Evolutionary conservation across 345 rosid species (phyloP), one percentile per base, ranked within the genome.

Genomic region (Lepidium didymum): DNA sequence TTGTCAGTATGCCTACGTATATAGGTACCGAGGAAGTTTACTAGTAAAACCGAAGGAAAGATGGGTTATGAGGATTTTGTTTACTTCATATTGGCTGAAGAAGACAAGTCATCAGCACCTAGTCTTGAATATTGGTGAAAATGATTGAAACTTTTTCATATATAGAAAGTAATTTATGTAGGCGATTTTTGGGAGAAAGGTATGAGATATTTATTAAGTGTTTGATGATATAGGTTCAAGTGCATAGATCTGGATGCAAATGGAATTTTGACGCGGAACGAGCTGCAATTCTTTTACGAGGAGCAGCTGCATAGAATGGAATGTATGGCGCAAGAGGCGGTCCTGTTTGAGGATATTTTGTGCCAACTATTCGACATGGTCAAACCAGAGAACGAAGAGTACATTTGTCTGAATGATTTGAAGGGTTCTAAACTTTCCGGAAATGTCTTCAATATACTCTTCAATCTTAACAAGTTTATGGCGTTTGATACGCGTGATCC

Each of bases 231-330:
- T 11, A 92, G 98, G 97, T 92, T 90, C 90, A 92, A 82, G 79
- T 92, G 97, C 84, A 80, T 90, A 70, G 98, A 92, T 84, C 84
- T 92, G 86, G 98, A 92, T 82, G 93, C 88, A 38, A 92, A 92
- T 76, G 96, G 96, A 72, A 68, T 90, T 72, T 58, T 92, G 68
- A 90, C 97, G 1, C 81, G 89, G 55, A 91, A 88, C 51, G 97
- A 91, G 72, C 81, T 91, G 79, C 97, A 91, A 61, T 91, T 86
- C 84, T 91, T 88, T 77, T 92, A 92, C 57, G 98, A 92, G 72
- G 98, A 92, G 78, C 97, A 92, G 70, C 77, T 92, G 72, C 98
- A 92, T 81, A 89, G 98, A 67, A 92, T 92, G 98, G 98, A 92
- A 69, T 92, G 98, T 80, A 86, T 92, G 98, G 97, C 93, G 2